A percentile compares a stretch with the other conserved stretches of the same genome.
phyloP scores from a whole-genome alignment of 441 rosid species.

The Adansonia grandidieri region DNA sequence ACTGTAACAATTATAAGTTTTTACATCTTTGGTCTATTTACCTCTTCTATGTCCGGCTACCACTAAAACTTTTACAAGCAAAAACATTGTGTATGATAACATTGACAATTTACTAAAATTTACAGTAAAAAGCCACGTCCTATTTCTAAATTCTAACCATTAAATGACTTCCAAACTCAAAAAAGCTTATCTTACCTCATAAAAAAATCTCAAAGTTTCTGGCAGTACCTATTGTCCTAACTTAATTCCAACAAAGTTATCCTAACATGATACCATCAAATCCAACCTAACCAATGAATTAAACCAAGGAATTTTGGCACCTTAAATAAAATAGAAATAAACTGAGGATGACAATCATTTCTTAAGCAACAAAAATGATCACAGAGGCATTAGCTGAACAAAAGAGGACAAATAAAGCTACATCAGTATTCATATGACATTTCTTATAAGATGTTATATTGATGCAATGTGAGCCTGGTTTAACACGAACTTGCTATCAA shows the following conservation, averaged over 20 bases:
- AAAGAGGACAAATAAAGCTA: neutral
- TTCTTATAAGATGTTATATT: neutral
- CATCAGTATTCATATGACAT: neutral
- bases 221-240: neutral
- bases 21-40: neutral
- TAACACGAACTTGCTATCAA: neutral
- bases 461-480: conserved; percentile 1
- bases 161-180: conserved; percentile 8
- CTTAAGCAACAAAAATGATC: neutral
- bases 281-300: conserved; percentile 2
- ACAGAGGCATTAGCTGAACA: neutral
- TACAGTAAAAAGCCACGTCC: neutral
- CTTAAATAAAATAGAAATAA: neutral
- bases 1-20: neutral
- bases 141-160: neutral
- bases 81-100: neutral
- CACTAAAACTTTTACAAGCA: neutral
- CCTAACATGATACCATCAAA: neutral
- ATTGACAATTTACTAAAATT: neutral
- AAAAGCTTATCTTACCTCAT: neutral
- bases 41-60: neutral
- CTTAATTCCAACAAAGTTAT: neutral
- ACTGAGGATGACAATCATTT: neutral
- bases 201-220: neutral
- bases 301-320: neutral